Conservation (phyloP, 805 yeast genomes). For the Metschnikowia vanudenii region DNA sequence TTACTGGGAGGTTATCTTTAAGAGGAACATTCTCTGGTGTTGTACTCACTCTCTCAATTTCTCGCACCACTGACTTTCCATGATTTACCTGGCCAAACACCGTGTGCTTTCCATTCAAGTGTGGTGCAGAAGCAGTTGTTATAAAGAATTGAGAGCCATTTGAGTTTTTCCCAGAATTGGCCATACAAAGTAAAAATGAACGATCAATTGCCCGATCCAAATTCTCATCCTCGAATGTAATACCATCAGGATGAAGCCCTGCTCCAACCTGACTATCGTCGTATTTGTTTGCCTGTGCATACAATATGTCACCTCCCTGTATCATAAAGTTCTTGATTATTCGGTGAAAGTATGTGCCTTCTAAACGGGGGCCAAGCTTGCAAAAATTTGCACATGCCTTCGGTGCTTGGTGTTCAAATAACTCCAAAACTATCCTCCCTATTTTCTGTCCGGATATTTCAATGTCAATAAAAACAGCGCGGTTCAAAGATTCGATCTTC, state of each 20-base stretch:
- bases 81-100: constrained; percentile 69
- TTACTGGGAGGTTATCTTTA: constrained; percentile 42
- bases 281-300: constrained; percentile 34
- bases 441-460: constrained; percentile 37
- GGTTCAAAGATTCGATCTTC: constrained; percentile 32
- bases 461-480: constrained; percentile 51
- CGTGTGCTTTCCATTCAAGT: constrained; percentile 71
- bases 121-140: constrained; percentile 67
- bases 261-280: constrained; percentile 31
- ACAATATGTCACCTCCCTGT: constrained; percentile 61
- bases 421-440: constrained; percentile 64
- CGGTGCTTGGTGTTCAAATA: constrained; percentile 54
- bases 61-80: constrained; percentile 70
- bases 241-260: constrained; percentile 27
- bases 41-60: constrained; percentile 51
- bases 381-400: constrained; percentile 51
- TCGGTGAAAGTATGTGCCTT: constrained; percentile 55
- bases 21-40: constrained; percentile 43
- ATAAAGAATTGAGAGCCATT: constrained; percentile 73
- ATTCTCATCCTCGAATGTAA: constrained; percentile 58
- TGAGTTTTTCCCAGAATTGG: constrained; percentile 51
- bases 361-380: constrained; percentile 38
- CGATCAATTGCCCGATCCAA: constrained; percentile 39
- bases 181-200: constrained; percentile 61
- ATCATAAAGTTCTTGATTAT: constrained; percentile 67